Percentiles rank a stretch among this genome's conserved stretches.
phyloP scores from a whole-genome alignment of 345 rosid species.

The Syzygium jambos region DNA sequence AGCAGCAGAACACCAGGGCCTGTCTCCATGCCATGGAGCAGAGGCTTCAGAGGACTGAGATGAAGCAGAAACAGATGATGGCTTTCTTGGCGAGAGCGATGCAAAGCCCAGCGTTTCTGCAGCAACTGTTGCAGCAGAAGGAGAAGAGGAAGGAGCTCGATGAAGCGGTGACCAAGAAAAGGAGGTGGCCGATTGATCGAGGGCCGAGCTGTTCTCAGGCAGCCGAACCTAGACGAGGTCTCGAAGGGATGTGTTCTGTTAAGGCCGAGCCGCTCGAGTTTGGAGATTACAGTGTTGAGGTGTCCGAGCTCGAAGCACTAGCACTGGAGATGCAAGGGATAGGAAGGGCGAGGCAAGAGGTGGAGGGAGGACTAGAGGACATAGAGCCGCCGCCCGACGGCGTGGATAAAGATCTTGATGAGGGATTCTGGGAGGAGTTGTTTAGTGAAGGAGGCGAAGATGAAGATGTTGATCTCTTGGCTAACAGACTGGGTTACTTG shows the following conservation, averaged over 20 bases:
- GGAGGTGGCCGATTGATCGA: conserved; percentile 36
- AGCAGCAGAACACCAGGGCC: conserved; percentile 54
- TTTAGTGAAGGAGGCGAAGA: conserved; percentile 36
- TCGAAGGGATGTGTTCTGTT: conserved; percentile 5
- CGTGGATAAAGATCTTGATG: conserved; percentile 28
- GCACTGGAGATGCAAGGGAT: conserved; percentile 83
- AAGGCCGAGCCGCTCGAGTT: conserved; percentile 50
- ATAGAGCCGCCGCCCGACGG: conserved; percentile 7
- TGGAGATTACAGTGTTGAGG: conserved; percentile 19
- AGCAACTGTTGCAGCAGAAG: conserved; percentile 48
- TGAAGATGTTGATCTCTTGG: conserved; percentile 36
- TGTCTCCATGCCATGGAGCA: conserved; percentile 58
- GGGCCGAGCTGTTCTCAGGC: conserved; percentile 2
- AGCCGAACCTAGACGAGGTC: conserved; percentile 10
- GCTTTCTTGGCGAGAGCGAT: conserved; percentile 66
- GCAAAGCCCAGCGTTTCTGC: conserved; percentile 52
- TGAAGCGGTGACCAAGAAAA: conserved; percentile 44
- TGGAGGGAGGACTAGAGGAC: conserved; percentile 16
- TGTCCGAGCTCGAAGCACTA: conserved; percentile 76
- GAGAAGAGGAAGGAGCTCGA: conserved; percentile 50
- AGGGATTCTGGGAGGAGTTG: conserved; percentile 76
- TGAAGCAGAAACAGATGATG: conserved; percentile 87
- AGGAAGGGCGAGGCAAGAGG: conserved; percentile 12
- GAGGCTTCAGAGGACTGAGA: conserved; percentile 57
- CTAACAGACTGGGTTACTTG: conserved; percentile 40